phyloP scores from a whole-genome alignment of 805 yeast species.

The Wickerhamiella dianesei region DNA sequence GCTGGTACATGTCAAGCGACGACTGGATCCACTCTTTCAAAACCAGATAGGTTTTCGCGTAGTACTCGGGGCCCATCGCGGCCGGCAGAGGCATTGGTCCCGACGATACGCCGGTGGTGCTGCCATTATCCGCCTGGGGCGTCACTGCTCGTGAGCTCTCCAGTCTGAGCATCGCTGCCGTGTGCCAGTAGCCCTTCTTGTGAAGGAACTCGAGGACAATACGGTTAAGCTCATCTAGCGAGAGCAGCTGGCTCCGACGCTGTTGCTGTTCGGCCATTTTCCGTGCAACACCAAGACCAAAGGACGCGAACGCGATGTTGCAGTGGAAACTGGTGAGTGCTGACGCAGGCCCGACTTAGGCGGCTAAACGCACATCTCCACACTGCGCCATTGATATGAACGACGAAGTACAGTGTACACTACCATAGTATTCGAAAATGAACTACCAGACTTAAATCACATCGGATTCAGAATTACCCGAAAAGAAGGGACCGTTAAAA shows the following conservation, averaged over 20 bases:
- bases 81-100: conserved; percentile 14
- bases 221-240: conserved; percentile 79
- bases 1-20: conserved; percentile 77
- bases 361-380: background rate
- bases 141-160: conserved; percentile 35
- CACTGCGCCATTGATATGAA: background rate
- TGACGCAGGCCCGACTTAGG: background rate
- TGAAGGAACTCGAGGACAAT: conserved; percentile 85
- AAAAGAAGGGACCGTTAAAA: no score
- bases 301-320: background rate
- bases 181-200: conserved; percentile 86
- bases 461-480: no score
- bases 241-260: conserved; percentile 8
- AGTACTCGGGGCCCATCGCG: conserved; percentile 45
- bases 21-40: conserved; percentile 81
- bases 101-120: conserved; percentile 25
- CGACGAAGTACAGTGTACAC: no score
- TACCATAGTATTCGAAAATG: no score
- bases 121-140: conserved; percentile 18
- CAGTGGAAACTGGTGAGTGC: no score
- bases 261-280: conserved; percentile 1
- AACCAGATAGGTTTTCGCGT: conserved; percentile 66
- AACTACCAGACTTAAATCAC: no score
- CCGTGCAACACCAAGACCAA: no score
- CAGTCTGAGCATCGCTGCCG: conserved; percentile 86